phyloP scores from a whole-genome alignment of 768 basidiomycete genomes.

The Bullera alba region DNA sequence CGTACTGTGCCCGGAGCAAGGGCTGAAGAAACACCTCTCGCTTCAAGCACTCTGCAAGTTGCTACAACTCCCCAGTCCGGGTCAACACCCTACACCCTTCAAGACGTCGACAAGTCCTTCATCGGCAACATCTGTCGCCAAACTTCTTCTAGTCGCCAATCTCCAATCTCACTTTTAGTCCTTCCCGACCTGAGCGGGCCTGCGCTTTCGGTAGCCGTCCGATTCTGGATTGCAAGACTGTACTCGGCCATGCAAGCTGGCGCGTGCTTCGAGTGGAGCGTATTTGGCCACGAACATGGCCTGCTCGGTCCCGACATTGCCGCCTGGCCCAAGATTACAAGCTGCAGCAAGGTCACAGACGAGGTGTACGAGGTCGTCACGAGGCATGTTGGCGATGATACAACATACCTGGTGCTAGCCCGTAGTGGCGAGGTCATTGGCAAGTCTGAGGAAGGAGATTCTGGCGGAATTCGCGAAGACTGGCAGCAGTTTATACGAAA shows the following conservation, averaged over 20 bases:
- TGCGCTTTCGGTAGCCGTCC: conserved; percentile 11
- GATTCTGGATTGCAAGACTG: conserved; percentile 24
- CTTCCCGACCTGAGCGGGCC: conserved; percentile 5
- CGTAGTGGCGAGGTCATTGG: conserved; percentile 23
- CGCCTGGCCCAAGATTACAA: conserved; percentile 17
- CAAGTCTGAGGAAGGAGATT: not conserved
- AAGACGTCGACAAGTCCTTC: no score
- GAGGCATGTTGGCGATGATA: not conserved
- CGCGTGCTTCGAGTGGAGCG: conserved; percentile 18
- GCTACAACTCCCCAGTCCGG: no score
- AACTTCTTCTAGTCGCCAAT: no score
- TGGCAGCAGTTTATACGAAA: not conserved
- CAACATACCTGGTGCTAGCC: conserved; percentile 2
- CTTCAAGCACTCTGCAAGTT: no score
- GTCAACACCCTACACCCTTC: no score
- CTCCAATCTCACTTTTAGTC: no score
- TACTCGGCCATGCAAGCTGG: conserved; percentile 18
- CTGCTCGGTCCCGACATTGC: conserved; percentile 15
- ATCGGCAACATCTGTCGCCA: no score
- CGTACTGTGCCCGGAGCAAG: no score
- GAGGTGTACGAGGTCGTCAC: conserved; percentile 21
- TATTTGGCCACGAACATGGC: conserved; percentile 4
- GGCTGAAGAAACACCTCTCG: no score
- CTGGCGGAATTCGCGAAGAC: not conserved
- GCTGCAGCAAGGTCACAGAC: conserved; percentile 1